Evolutionary conservation across 2,329 filamentous ascomycete genomes (phyloP).

Genomic region (Epichloe uncinata): DNA sequence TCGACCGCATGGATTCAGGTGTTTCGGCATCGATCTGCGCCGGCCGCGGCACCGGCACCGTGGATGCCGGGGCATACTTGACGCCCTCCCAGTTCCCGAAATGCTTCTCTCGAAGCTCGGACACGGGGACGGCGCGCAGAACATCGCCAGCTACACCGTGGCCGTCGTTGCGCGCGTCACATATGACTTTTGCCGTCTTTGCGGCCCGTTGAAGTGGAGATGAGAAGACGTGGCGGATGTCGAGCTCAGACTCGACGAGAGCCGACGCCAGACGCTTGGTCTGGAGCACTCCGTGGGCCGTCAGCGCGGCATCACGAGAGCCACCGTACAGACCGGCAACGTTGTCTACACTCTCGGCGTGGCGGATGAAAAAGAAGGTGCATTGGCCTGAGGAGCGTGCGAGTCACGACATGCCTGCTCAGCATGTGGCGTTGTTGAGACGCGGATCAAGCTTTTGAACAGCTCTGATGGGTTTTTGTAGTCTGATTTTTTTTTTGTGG

Average conservation of each 20-base stretch:
- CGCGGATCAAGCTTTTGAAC: too few species aligned
- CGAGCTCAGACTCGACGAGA: constrained; percentile 28
- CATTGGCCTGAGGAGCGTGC: constrained; percentile 12
- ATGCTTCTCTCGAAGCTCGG: constrained; percentile 55
- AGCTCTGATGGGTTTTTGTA: background rate
- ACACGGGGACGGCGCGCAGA: constrained; percentile 12
- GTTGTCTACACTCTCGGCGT: constrained; percentile 87
- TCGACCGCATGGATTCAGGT: constrained; percentile 47
- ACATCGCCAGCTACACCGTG: background rate
- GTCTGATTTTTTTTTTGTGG: background rate
- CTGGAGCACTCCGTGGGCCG: constrained; percentile 70
- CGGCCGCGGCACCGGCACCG: constrained; percentile 13
- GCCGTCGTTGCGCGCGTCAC: constrained; percentile 34
- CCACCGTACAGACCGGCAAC: constrained; percentile 69
- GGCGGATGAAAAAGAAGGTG: constrained; percentile 62
- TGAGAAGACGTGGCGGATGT: constrained; percentile 55
- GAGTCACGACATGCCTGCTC: background rate
- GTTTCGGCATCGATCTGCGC: constrained; percentile 46
- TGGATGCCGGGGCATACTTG: constrained; percentile 29
- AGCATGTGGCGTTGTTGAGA: background rate
- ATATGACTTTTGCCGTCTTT: constrained; percentile 56
- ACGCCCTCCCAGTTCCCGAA: constrained; percentile 61
- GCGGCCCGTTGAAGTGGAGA: constrained; percentile 65
- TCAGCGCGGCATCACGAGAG: constrained; percentile 65
- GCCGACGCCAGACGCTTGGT: constrained; percentile 56